Conservation (phyloP, 306 rosid genomes). For the Macrotyloma uniflorum region DNA sequence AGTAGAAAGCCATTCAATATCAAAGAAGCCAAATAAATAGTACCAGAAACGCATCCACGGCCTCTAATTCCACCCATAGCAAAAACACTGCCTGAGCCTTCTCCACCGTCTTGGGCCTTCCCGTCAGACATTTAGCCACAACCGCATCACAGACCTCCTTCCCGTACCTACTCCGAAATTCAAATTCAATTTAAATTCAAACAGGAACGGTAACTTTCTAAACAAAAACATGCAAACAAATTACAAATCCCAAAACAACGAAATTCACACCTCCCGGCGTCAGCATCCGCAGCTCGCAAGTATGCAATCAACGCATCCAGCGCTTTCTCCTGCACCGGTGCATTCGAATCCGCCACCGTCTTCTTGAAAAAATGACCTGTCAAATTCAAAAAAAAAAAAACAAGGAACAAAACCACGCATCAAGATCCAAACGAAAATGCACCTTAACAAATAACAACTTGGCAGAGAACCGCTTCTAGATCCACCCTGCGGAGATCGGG, state of each 20-base stretch:
- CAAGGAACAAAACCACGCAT: neutral
- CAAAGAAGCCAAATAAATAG: slow-evolving; percentile 24
- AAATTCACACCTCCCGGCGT: slow-evolving; percentile 72
- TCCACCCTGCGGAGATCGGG: slow-evolving; percentile 37
- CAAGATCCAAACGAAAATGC: slow-evolving; percentile 49
- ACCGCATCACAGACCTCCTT: slow-evolving; percentile 92
- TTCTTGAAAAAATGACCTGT: slow-evolving; percentile 78
- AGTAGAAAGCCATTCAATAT: slow-evolving; percentile 12
- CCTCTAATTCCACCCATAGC: slow-evolving; percentile 99
- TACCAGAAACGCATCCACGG: slow-evolving; percentile 95
- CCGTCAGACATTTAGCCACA: slow-evolving; percentile 94
- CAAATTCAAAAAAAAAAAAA: slow-evolving; percentile 29
- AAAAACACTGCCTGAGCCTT: slow-evolving; percentile 92
- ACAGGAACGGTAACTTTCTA: neutral
- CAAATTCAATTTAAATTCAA: slow-evolving; percentile 30
- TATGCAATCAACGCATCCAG: slow-evolving; percentile 91
- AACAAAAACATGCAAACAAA: slow-evolving; percentile 23
- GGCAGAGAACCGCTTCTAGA: slow-evolving; percentile 35
- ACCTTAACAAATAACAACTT: slow-evolving; percentile 20
- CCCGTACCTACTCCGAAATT: slow-evolving; percentile 56
- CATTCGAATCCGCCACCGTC: slow-evolving; percentile 92
- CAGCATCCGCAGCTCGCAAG: slow-evolving; percentile 96
- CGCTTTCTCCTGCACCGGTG: slow-evolving; percentile 98
- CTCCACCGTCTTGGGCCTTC: slow-evolving; percentile 98
- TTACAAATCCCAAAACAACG: neutral